A percentile compares a stretch with the other conserved stretches of the same genome.
Evolutionary conservation across 768 basidiomycete species (phyloP).

Genomic region (Suillus alpinus): DNA sequence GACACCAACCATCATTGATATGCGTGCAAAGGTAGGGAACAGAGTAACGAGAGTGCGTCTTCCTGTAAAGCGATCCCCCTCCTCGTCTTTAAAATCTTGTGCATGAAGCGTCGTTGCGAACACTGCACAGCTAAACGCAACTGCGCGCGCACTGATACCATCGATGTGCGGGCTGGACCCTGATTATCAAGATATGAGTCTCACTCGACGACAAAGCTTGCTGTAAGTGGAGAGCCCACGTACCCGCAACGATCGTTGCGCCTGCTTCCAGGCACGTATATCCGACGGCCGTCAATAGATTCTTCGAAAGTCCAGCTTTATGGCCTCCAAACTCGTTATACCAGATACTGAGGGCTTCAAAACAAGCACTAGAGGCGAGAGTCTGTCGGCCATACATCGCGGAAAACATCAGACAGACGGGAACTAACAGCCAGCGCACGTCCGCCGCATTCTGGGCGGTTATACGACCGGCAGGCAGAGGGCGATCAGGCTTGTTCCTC

Average conservation of each 20-base stretch:
- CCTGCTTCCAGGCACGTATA: constrained; percentile 28
- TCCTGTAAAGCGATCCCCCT: constrained; percentile 31
- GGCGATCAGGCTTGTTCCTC: constrained; percentile 36
- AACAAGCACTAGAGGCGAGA: constrained; percentile 23
- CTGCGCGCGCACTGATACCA: constrained; percentile 18
- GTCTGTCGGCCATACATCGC: constrained; percentile 22
- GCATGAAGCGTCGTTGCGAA: constrained; percentile 24
- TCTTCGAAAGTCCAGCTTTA: constrained; percentile 22
- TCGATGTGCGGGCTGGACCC: constrained; percentile 6
- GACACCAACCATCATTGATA: constrained; percentile 4
- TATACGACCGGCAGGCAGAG: constrained; percentile 37
- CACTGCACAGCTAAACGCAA: constrained; percentile 20
- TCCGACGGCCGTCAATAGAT: constrained; percentile 23
- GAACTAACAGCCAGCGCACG: constrained; percentile 28
- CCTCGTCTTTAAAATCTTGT: constrained; percentile 29
- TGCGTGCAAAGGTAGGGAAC: constrained; percentile 22
- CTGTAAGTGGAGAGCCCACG: not conserved
- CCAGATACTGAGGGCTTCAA: constrained; percentile 22
- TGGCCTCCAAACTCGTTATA: constrained; percentile 30
- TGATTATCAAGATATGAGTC: constrained; percentile 13
- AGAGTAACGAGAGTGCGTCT: constrained; percentile 37
- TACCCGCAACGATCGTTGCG: constrained; percentile 26
- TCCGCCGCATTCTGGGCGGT: constrained; percentile 25
- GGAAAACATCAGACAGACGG: constrained; percentile 27
- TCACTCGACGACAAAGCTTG: not conserved